Evolutionary conservation across 805 yeast species (phyloP).

Genomic region (Candida incommunis): DNA sequence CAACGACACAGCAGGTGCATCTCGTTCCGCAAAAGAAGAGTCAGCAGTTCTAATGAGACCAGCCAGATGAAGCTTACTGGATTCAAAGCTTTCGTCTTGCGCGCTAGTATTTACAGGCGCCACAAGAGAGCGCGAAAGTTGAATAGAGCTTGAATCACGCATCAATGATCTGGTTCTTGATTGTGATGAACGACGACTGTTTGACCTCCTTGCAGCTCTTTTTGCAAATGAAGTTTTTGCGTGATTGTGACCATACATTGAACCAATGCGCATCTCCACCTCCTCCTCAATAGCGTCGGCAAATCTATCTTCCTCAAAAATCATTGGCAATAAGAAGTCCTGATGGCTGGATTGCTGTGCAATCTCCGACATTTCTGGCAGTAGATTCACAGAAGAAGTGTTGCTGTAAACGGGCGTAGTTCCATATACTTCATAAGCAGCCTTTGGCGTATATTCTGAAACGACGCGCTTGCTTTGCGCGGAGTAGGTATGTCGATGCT

Average conservation of each 20-base stretch:
- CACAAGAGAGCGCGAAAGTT: constrained; percentile 2
- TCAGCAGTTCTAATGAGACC: background rate
- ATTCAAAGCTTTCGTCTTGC: constrained; percentile 4
- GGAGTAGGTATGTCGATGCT: background rate
- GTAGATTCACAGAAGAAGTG: constrained; percentile 3
- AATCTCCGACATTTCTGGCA: background rate
- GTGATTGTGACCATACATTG: background rate
- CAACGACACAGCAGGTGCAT: background rate
- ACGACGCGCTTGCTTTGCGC: background rate
- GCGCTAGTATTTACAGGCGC: constrained; percentile 9
- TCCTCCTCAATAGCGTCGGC: constrained; percentile 25
- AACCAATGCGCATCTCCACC: constrained; percentile 11
- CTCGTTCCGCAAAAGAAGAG: background rate
- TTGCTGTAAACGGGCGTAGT: constrained; percentile 3
- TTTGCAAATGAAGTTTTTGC: background rate
- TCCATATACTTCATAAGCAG: constrained; percentile 3
- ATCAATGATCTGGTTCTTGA: constrained; percentile 1
- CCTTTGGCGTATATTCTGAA: background rate
- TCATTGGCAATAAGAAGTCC: constrained; percentile 22
- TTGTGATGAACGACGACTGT: constrained; percentile 1
- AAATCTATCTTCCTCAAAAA: constrained; percentile 26
- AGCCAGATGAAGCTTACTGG: background rate
- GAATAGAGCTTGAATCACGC: constrained; percentile 1
- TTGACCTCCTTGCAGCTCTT: constrained; percentile 11
- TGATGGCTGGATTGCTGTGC: background rate